Conservation (phyloP, 164 flowering plant species). For the Chimonanthus praecox region DNA sequence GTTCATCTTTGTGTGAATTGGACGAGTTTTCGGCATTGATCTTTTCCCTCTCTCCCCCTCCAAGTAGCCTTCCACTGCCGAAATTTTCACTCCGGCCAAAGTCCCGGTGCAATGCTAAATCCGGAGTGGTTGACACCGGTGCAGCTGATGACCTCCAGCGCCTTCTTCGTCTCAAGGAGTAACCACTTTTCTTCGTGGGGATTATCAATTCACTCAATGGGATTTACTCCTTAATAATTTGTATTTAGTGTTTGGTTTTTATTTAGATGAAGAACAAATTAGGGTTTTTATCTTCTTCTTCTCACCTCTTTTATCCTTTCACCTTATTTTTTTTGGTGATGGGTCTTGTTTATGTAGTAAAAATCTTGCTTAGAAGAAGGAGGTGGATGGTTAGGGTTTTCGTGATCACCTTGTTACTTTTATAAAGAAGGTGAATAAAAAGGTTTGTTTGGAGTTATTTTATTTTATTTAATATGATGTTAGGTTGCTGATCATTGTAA, state of each 20-base stretch:
- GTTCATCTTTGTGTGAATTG: not conserved
- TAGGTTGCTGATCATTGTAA: too few relatives aligned
- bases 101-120: conserved; percentile 48
- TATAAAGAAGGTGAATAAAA: not conserved
- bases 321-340: not conserved
- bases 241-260: not conserved
- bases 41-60: conserved; percentile 51
- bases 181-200: not conserved
- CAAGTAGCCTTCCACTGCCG: conserved; percentile 85
- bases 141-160: conserved; percentile 40
- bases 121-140: conserved; percentile 33
- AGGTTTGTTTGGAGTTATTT: not conserved
- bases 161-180: conserved; percentile 28
- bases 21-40: conserved; percentile 30
- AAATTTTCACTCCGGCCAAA: conserved; percentile 53
- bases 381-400: not conserved
- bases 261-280: not conserved
- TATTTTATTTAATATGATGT: too few relatives aligned
- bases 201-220: not conserved
- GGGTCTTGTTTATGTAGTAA: not conserved
- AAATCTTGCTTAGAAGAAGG: not conserved
- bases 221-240: not conserved
- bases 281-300: not conserved
- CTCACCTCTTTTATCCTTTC: not conserved
- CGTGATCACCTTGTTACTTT: not conserved